Evolutionary conservation across 2,329 filamentous ascomycete species (phyloP), one percentile per base, ranked within the genome.

Genomic region (Thyridium curvatum): DNA sequence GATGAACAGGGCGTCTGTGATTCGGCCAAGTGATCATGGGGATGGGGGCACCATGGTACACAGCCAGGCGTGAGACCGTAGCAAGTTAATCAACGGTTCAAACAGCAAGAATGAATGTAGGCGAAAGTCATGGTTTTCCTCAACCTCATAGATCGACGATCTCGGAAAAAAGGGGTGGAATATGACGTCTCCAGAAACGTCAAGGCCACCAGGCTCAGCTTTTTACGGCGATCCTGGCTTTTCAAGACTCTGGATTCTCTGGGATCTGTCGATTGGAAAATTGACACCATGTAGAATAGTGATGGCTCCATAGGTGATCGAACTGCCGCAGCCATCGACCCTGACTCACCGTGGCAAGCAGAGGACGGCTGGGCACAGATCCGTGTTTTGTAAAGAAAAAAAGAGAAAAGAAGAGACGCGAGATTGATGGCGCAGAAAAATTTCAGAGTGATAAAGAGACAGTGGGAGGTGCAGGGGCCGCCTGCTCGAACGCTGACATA

Each of bases 181-280:
- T 91, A 89, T 90, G 79, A 80, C 77, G 77, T 74, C 82, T 72
- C 69, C 70, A 65, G 66, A 65, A 61, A 60, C 48, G 49, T 66
- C 62, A 60, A 60, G 66, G 68, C 67, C 68, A 69, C 75, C 72
- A 75, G 78, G 76, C 77, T 87, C 82, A 83, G 68, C 71, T 74
- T 72, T 65, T 68, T 52, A 68, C 61, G 65, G 75, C 81, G 81
- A 86, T 72, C 78, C 77, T 74, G 76, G 77, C 74, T 72, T 50
- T 67, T 68, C 64, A 65, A 64, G 69, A 67, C 62, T 70, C 71
- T 66, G 64, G 68, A 93, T 77, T 56, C 64, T 95, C 83, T 94
- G 64, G 86, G 83, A 93, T 82, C 86, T 93, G 89, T 94, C 87
- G 85, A 89, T 86, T 80, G 84, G 85, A 90, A 71, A 10, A 87